Conservation (phyloP, 805 yeast species). For the Candida ficus region DNA sequence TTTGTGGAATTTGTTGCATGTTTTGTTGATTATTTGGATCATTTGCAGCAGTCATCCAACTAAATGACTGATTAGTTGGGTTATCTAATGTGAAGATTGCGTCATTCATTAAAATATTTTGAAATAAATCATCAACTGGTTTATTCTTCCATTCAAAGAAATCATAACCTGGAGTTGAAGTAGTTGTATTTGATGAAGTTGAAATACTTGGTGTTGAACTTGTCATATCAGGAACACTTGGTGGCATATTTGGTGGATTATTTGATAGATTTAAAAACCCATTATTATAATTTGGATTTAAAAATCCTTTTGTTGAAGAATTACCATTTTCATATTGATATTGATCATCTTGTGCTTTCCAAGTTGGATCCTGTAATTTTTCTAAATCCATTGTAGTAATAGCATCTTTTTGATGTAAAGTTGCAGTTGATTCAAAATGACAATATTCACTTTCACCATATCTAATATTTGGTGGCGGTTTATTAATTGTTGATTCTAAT, state of each 20-base stretch:
- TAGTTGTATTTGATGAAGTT: background rate
- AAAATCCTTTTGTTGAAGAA: background rate
- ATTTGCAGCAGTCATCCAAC: constrained; percentile 3
- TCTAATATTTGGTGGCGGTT: background rate
- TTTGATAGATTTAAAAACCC: background rate
- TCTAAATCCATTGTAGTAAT: no score
- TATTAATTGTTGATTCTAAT: constrained; percentile 2
- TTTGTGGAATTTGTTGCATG: background rate
- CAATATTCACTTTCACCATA: background rate
- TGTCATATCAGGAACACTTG: background rate
- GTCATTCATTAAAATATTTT: constrained; percentile 11
- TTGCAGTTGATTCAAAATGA: background rate
- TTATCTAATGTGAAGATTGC: constrained; percentile 7
- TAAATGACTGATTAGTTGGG: constrained; percentile 4
- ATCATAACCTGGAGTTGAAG: background rate
- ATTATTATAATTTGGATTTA: constrained; percentile 4
- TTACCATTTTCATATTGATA: no score
- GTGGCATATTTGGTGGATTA: background rate
- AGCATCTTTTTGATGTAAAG: background rate
- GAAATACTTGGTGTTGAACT: background rate
- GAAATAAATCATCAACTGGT: constrained; percentile 13
- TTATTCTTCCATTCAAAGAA: constrained; percentile 14
- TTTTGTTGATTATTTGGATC: background rate
- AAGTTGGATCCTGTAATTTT: no score
- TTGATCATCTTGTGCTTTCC: no score